Percentiles rank a stretch among this genome's conserved stretches.
Evolutionary conservation across 1,284 basidiomycete species (phyloP).

Genomic region (Pulveroboletus sp.): DNA sequence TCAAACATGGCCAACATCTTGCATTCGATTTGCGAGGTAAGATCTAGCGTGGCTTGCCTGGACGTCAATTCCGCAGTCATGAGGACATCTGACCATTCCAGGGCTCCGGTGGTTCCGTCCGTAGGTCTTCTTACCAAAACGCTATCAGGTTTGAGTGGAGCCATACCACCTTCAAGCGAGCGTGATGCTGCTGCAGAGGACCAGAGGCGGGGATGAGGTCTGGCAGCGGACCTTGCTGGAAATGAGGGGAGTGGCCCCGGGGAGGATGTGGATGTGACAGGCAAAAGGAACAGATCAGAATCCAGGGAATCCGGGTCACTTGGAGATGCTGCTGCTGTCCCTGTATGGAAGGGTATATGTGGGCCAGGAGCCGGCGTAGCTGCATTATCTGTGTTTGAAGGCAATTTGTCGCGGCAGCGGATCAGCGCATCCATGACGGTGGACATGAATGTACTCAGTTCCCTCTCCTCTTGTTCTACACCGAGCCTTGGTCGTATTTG

Average conservation of each 20-base stretch:
- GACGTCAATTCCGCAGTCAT: background rate
- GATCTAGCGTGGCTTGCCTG: background rate
- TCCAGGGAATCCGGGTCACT: background rate
- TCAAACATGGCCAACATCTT: background rate
- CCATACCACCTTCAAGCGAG: background rate
- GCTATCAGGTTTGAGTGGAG: background rate
- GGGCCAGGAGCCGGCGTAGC: no score
- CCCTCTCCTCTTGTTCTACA: background rate
- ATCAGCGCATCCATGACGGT: no score
- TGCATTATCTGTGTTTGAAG: no score
- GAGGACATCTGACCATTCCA: background rate
- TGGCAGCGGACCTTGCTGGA: no score
- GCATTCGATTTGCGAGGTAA: background rate
- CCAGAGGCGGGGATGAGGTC: background rate
- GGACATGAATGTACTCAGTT: background rate
- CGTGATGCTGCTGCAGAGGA: background rate
- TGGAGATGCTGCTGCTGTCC: background rate
- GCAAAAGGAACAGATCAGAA: background rate
- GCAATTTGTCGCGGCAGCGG: no score
- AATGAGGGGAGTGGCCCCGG: no score
- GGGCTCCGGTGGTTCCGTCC: no score
- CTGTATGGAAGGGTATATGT: no score
- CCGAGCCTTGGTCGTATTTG: no score
- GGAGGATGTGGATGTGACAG: no score
- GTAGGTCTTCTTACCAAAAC: background rate